These are phyloP conservation scores for Coniosporium tulheliwenetii DNA, from an alignment of 2,329 filamentous ascomycete species.

Conservation along the genomic window DNA sequence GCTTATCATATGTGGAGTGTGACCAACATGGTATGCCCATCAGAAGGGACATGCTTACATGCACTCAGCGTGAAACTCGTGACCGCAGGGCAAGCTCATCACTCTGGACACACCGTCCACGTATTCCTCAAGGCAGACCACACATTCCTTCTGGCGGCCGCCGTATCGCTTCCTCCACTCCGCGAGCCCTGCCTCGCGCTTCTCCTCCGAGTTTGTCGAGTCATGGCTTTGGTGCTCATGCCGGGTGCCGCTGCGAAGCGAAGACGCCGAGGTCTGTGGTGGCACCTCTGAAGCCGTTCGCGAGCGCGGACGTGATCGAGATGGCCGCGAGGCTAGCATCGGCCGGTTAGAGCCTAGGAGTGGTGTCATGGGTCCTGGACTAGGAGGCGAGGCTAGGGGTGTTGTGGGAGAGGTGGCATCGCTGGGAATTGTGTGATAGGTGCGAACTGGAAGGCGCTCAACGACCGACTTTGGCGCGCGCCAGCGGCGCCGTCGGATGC, in stretches of 20 bases:
- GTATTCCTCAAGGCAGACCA: constrained; percentile 94
- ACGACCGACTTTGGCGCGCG: constrained; percentile 95
- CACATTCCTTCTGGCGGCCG: constrained; percentile 66
- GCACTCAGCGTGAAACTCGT: constrained; percentile 96
- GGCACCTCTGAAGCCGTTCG: constrained; percentile 46
- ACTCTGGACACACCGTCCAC: constrained; percentile 85
- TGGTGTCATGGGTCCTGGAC: constrained; percentile 23
- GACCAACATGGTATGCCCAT: not conserved
- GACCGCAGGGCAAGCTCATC: constrained; percentile 93
- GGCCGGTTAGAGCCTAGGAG: constrained; percentile 8
- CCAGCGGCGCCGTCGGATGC: constrained; percentile 81
- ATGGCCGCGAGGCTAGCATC: constrained; percentile 12
- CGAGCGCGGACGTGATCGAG: constrained; percentile 43
- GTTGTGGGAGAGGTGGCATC: constrained; percentile 40
- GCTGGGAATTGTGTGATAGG: constrained; percentile 70
- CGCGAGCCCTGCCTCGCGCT: constrained; percentile 31
- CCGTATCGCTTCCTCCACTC: constrained; percentile 44
- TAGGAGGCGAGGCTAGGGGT: constrained; percentile 48
- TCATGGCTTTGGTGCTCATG: constrained; percentile 8
- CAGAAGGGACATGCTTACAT: constrained; percentile 54
- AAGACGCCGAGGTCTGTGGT: constrained; percentile 15
- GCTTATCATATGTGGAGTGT: constrained; percentile 9
- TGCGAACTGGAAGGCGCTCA: constrained; percentile 83
- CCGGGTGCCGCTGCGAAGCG: constrained; percentile 5
- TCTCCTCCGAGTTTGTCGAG: constrained; percentile 29